Conservation (phyloP, 2,329 filamentous ascomycete genomes). For the Colletotrichum lupini region DNA sequence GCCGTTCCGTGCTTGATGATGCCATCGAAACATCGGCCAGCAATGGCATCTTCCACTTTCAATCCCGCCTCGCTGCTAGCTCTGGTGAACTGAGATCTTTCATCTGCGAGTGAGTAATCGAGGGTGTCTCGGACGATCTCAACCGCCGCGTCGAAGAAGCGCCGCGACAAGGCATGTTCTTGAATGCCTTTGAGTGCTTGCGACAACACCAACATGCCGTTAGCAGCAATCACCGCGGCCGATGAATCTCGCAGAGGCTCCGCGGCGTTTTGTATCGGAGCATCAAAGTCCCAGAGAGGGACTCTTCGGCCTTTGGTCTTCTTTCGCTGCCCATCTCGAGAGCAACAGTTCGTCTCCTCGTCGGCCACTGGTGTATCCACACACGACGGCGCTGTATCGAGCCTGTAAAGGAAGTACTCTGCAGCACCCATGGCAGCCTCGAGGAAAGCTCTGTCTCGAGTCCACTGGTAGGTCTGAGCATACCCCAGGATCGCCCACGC, state of each 20-base stretch:
- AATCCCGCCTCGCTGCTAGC: background rate
- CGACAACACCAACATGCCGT: slow-evolving; percentile 53
- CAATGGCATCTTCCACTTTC: slow-evolving; percentile 15
- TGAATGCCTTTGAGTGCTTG: slow-evolving; percentile 40
- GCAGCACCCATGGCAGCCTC: slow-evolving; percentile 57
- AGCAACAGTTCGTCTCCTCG: slow-evolving; percentile 47
- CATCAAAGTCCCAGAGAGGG: slow-evolving; percentile 60
- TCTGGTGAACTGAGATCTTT: slow-evolving; percentile 32
- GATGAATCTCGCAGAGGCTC: slow-evolving; percentile 48
- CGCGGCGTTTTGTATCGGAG: slow-evolving; percentile 48
- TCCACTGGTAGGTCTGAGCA: slow-evolving; percentile 61
- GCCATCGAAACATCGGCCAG: slow-evolving; percentile 43
- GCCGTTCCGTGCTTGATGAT: slow-evolving; percentile 48
- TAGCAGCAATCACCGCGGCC: slow-evolving; percentile 53
- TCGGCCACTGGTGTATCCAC: slow-evolving; percentile 42
- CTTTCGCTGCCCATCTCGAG: slow-evolving; percentile 40
- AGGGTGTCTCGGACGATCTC: slow-evolving; percentile 45
- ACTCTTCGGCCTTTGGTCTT: slow-evolving; percentile 42
- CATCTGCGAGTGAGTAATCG: slow-evolving; percentile 40
- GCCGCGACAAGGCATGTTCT: slow-evolving; percentile 14
- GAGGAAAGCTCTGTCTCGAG: slow-evolving; percentile 54
- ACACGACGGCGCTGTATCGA: slow-evolving; percentile 46
- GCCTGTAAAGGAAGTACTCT: slow-evolving; percentile 59
- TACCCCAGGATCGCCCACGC: slow-evolving; percentile 65
- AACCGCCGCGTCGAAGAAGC: slow-evolving; percentile 43